phyloP scores from a whole-genome alignment of 345 rosid genomes.

The Eucalyptus polyanthemos region DNA sequence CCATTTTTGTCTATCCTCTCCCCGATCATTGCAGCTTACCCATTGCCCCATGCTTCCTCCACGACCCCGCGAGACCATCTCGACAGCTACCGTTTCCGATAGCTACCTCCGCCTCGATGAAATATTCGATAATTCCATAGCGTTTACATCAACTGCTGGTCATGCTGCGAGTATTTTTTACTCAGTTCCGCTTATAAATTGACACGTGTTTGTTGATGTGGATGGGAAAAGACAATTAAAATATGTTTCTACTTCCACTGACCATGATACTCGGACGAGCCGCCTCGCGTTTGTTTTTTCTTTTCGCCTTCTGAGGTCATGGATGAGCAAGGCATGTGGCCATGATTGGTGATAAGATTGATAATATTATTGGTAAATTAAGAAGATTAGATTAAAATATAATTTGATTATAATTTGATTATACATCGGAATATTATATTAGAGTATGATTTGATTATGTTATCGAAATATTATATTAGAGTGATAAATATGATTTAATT shows the following conservation, averaged over 20 bases:
- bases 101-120: no score
- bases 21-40: no score
- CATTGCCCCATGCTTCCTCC: no score
- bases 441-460: no score
- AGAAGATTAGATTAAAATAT: no score
- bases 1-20: no score
- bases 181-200: neutral
- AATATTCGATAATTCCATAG: neutral
- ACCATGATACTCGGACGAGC: neutral
- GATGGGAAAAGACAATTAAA: neutral
- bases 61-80: no score
- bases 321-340: neutral
- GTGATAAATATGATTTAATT: rapidly evolving
- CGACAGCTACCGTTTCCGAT: no score
- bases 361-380: no score
- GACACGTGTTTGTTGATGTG: neutral
- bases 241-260: neutral
- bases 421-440: rapidly evolving
- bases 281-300: neutral
- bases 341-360: no score
- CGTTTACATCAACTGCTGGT: neutral
- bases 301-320: neutral
- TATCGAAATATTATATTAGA: no score
- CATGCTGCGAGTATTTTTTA: neutral
- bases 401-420: no score